Percentiles rank a stretch among this genome's conserved stretches.
These are phyloP conservation scores for Paecilomyces sp. DNA, from an alignment of 2,329 filamentous ascomycete genomes.

Conservation along the genomic window DNA sequence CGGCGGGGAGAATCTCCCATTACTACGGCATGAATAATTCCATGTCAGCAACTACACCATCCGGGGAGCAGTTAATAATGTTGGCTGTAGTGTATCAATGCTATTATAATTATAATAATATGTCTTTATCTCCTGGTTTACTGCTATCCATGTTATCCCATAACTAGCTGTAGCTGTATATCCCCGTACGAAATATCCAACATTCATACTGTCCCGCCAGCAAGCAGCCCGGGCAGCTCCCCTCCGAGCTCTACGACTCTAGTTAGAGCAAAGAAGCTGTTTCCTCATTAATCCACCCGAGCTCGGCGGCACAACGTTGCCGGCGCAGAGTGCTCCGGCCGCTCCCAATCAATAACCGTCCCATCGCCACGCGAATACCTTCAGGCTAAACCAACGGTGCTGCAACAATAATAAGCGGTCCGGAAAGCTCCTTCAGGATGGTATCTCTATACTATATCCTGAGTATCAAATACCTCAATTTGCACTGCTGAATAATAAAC, in stretches of 20 bases:
- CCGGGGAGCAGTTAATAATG: no score
- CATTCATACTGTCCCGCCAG: neutral
- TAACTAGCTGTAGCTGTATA: neutral
- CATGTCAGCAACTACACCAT: no score
- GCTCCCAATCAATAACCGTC: slow-evolving; percentile 18
- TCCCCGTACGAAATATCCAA: neutral
- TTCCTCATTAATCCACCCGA: slow-evolving; percentile 1
- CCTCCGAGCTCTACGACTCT: neutral
- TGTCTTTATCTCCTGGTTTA: no score
- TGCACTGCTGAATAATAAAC: no score
- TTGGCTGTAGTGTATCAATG: no score
- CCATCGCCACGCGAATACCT: slow-evolving; percentile 14
- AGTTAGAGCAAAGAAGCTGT: neutral
- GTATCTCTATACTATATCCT: no score
- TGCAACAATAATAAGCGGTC: neutral
- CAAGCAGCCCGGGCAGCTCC: neutral
- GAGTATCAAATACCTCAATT: no score
- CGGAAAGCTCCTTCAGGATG: no score
- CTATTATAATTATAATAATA: no score
- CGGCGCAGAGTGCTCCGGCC: slow-evolving; percentile 29
- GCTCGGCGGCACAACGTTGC: neutral
- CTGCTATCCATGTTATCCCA: neutral
- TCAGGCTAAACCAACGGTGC: neutral
- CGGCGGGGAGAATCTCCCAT: neutral
- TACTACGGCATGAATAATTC: no score